These are phyloP conservation scores for Saccharomycopsis hybrid DNA, from an alignment of 1,139 yeast species.

Conservation along the genomic window DNA sequence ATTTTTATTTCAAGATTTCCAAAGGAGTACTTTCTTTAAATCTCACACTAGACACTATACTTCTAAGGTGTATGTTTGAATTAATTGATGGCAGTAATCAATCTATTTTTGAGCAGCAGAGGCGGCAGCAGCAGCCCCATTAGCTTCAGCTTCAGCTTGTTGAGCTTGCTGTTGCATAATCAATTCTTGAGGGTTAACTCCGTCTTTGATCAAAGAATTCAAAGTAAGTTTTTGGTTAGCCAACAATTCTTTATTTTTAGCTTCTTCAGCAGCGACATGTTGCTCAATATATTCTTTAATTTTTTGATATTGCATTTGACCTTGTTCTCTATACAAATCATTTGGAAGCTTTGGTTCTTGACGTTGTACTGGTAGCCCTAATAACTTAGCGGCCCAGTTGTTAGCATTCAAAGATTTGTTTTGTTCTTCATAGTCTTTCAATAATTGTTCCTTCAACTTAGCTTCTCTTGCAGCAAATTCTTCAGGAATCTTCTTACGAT, in stretches of 20 bases:
- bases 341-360: slow-evolving; percentile 11
- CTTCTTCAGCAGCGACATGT: slow-evolving; percentile 10
- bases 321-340: slow-evolving; percentile 16
- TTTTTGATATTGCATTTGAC: slow-evolving; percentile 15
- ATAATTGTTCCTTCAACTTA: slow-evolving; percentile 64
- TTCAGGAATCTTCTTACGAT: slow-evolving; percentile 52
- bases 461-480: slow-evolving; percentile 79
- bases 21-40: no score
- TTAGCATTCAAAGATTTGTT: slow-evolving; percentile 33
- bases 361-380: slow-evolving; percentile 37
- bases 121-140: not conserved
- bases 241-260: slow-evolving; percentile 12
- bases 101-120: no score
- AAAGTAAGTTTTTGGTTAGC: slow-evolving; percentile 18
- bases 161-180: slow-evolving; percentile 1
- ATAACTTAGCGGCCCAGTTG: slow-evolving; percentile 51
- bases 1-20: no score
- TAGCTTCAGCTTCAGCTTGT: not conserved
- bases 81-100: no score
- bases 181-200: slow-evolving; percentile 12
- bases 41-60: no score
- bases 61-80: no score
- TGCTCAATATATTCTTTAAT: slow-evolving; percentile 9
- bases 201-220: slow-evolving; percentile 11
- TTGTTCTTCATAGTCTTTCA: slow-evolving; percentile 44